Evolutionary conservation across 495 filamentous ascomycete genomes (phyloP).

Genomic region (Penicillium pancosmium): DNA sequence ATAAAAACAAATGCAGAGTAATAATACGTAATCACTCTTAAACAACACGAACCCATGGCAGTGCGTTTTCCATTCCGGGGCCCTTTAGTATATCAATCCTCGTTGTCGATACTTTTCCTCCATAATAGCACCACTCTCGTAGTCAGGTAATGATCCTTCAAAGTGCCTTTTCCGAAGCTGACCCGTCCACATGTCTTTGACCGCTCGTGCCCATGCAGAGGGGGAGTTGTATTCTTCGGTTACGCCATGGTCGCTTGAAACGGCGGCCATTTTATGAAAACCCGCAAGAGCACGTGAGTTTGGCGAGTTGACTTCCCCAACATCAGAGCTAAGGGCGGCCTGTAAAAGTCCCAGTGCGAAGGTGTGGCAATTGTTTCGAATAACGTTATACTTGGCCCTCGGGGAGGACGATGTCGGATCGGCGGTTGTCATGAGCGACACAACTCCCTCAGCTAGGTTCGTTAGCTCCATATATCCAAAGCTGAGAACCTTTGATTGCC

Average conservation of each 20-base stretch:
- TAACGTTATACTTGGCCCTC: not conserved
- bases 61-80: no score
- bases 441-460: not conserved
- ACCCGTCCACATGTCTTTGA: not conserved
- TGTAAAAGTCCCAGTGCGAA: not conserved
- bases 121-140: not conserved
- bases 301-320: not conserved
- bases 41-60: no score
- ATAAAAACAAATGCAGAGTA: no score
- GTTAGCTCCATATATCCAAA: not conserved
- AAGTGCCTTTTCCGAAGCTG: not conserved
- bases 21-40: no score
- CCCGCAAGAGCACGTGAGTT: not conserved
- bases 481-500: not conserved
- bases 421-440: not conserved
- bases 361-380: not conserved
- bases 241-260: not conserved
- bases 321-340: not conserved
- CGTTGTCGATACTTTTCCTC: not conserved
- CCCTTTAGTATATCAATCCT: not conserved
- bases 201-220: not conserved
- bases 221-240: not conserved
- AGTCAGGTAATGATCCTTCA: not conserved
- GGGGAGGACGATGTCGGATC: not conserved
- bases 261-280: not conserved